These are phyloP conservation scores for Phytophthora citricola DNA, from an alignment of 352 stramenopile genomes.

Conservation along the genomic window DNA sequence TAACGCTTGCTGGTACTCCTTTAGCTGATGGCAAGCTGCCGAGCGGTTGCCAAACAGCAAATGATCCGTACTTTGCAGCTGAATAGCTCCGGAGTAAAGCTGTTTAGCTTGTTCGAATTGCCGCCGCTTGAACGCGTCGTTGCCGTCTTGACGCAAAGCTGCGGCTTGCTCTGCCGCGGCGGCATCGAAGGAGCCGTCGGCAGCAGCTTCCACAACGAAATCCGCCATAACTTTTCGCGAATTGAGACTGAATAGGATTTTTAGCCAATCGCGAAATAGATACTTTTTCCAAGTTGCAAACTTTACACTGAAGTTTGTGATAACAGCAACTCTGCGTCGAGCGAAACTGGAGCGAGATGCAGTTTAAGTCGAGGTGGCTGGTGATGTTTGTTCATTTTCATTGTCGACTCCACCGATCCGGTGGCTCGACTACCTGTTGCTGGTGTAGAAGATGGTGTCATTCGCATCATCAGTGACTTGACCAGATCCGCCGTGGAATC, in stretches of 20 bases:
- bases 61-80: conserved; percentile 52
- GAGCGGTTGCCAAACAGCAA: conserved; percentile 91
- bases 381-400: conserved; percentile 13
- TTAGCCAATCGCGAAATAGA: conserved; percentile 11
- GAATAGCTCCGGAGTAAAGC: conserved; percentile 71
- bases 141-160: conserved; percentile 64
- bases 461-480: conserved; percentile 17
- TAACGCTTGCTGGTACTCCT: conserved; percentile 74
- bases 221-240: conserved; percentile 25
- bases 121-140: conserved; percentile 68
- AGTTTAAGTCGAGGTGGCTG: conserved; percentile 7
- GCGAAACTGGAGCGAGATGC: conserved; percentile 17
- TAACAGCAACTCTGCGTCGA: conserved; percentile 25
- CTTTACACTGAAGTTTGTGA: neutral
- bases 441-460: conserved; percentile 7
- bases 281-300: neutral
- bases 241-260: conserved; percentile 9
- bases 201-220: conserved; percentile 32
- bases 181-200: conserved; percentile 52
- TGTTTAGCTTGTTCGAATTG: conserved; percentile 52
- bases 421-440: conserved; percentile 4
- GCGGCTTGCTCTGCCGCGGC: conserved; percentile 31
- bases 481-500: conserved; percentile 18
- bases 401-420: conserved; percentile 3
- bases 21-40: conserved; percentile 78